phyloP scores from a whole-genome alignment of 1,139 yeast genomes.

The Nakaseomyces nivariensis region DNA sequence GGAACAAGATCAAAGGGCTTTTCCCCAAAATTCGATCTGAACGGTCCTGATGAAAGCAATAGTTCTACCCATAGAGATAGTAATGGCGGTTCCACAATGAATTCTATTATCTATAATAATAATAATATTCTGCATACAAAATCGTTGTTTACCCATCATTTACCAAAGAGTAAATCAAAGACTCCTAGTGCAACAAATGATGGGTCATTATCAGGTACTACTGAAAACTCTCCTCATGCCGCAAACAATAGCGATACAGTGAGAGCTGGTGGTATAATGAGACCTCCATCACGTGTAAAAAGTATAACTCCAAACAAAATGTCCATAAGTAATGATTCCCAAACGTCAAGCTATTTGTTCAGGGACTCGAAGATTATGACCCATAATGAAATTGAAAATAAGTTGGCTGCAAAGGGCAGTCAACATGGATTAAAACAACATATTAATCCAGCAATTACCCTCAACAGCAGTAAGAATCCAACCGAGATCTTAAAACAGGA shows the following conservation, averaged over 20 bases:
- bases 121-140: constrained; percentile 2
- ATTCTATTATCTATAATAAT: not conserved
- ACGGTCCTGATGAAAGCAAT: not conserved
- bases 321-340: not conserved
- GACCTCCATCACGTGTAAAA: constrained; percentile 1
- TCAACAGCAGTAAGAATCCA: constrained; percentile 1
- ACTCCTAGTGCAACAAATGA: not conserved
- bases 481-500: not conserved
- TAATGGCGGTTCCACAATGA: not conserved
- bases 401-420: not conserved
- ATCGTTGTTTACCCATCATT: constrained; percentile 1
- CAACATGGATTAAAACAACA: not conserved
- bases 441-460: not conserved
- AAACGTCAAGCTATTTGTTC: not conserved
- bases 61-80: not conserved
- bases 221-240: not conserved
- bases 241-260: not conserved
- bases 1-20: not conserved
- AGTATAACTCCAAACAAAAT: not conserved
- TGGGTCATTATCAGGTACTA: not conserved
- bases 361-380: not conserved
- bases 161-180: not conserved
- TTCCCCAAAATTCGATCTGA: not conserved
- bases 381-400: not conserved
- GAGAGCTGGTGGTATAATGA: not conserved